phyloP scores from a whole-genome alignment of 2,329 filamentous ascomycete species.

The Venturia effusa region DNA sequence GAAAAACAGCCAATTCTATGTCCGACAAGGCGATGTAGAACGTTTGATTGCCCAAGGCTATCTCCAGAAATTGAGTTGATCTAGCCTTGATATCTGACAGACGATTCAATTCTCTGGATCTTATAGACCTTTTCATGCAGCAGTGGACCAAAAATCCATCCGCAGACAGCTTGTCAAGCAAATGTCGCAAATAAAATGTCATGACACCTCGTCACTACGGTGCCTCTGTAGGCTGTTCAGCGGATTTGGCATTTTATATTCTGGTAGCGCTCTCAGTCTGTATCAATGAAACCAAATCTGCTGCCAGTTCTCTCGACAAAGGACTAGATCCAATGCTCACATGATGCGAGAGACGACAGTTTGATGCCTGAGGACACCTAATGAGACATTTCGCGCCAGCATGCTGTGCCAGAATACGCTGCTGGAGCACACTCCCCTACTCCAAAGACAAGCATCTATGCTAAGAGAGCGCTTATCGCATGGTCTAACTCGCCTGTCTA shows the following conservation, averaged over 20 bases:
- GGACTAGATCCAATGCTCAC: background rate
- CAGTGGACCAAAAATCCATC: background rate
- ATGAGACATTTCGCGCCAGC: too few relatives aligned
- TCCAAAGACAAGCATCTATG: background rate
- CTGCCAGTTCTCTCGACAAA: background rate
- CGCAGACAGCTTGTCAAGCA: background rate
- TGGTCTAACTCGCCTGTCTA: background rate
- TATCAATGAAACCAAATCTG: background rate
- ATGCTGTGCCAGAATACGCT: background rate
- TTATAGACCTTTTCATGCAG: background rate
- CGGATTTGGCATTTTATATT: background rate
- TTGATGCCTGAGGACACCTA: background rate
- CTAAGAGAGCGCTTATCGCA: background rate
- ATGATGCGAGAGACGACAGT: background rate
- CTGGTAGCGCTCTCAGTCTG: background rate
- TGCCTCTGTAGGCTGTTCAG: background rate
- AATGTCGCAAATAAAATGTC: background rate
- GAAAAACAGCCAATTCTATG: constrained; percentile 97
- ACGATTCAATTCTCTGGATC: background rate
- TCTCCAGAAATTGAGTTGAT: constrained; percentile 70
- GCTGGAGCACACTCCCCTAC: background rate
- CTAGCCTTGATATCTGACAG: background rate
- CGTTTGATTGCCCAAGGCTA: constrained; percentile 89
- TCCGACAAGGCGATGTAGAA: constrained; percentile 91
- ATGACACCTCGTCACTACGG: background rate